Evolutionary conservation across 164 flowering plant species (phyloP).

Genomic region (Stephania cephalantha): DNA sequence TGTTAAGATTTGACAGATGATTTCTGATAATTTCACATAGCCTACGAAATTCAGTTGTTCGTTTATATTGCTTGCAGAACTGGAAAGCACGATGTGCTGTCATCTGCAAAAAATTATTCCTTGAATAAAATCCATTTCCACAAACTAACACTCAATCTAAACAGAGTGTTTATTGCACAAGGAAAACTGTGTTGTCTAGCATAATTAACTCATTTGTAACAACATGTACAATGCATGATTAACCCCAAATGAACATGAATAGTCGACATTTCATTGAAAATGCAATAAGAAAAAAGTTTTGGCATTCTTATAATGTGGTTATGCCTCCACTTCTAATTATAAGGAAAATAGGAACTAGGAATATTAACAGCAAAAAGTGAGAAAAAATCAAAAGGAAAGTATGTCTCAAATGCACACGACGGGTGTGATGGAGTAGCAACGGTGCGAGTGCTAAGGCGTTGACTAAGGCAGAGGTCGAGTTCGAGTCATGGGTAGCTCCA

Average conservation of each 20-base stretch:
- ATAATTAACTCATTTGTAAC: background rate
- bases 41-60: constrained; percentile 88
- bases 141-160: background rate
- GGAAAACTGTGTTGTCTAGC: background rate
- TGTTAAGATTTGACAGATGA: constrained; percentile 84
- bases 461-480: too few species aligned
- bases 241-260: background rate
- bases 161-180: background rate
- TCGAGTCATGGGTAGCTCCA: too few species aligned
- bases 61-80: constrained; percentile 91
- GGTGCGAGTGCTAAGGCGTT: too few species aligned
- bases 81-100: constrained; percentile 95
- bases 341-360: too few species aligned
- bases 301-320: background rate
- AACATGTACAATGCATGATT: background rate
- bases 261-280: background rate
- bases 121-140: background rate
- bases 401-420: background rate
- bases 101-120: constrained; percentile 43
- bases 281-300: too few species aligned
- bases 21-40: constrained; percentile 92
- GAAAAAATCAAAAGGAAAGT: background rate
- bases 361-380: too few species aligned
- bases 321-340: too few species aligned
- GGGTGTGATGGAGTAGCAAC: too few species aligned